Evolutionary conservation across 2,329 filamentous ascomycete species (phyloP).

Genomic region (Leptographium lundbergii): DNA sequence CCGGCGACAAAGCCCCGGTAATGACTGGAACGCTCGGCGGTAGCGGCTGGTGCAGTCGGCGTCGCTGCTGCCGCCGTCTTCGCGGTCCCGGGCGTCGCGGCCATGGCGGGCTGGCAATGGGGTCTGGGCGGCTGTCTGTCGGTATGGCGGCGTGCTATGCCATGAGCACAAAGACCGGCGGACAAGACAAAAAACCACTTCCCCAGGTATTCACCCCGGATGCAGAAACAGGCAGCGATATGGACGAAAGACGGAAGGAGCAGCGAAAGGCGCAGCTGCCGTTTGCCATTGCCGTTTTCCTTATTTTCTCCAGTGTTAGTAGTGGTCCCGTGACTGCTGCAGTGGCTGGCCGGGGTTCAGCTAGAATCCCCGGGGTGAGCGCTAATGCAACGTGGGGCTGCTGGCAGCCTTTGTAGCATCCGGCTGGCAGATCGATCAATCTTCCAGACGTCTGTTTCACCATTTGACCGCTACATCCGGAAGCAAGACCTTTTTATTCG

Average conservation of each 20-base stretch:
- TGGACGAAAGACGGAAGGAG: background rate
- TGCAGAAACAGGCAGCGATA: background rate
- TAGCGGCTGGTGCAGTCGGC: conserved; percentile 3
- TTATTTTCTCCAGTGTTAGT: background rate
- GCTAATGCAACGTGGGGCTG: background rate
- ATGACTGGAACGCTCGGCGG: conserved; percentile 31
- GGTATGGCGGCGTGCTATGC: background rate
- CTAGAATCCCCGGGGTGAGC: conserved; percentile 9
- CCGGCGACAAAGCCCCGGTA: conserved; percentile 97
- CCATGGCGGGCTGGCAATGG: background rate
- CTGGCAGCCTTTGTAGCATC: background rate
- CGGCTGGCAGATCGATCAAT: background rate
- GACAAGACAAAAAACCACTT: background rate
- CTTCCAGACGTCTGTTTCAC: background rate
- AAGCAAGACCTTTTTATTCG: background rate
- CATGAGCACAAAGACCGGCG: background rate
- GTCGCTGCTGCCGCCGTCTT: background rate
- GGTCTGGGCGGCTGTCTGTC: background rate
- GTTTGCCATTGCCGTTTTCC: background rate
- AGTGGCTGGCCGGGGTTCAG: conserved; percentile 3
- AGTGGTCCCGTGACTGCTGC: background rate
- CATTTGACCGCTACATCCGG: background rate
- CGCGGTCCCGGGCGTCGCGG: background rate
- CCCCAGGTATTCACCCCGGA: background rate
- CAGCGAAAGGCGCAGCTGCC: background rate